Base-by-base conservation (phyloP, 2,329 filamentous ascomycete genomes). In the Aspergillus spinulosporus region DNA sequence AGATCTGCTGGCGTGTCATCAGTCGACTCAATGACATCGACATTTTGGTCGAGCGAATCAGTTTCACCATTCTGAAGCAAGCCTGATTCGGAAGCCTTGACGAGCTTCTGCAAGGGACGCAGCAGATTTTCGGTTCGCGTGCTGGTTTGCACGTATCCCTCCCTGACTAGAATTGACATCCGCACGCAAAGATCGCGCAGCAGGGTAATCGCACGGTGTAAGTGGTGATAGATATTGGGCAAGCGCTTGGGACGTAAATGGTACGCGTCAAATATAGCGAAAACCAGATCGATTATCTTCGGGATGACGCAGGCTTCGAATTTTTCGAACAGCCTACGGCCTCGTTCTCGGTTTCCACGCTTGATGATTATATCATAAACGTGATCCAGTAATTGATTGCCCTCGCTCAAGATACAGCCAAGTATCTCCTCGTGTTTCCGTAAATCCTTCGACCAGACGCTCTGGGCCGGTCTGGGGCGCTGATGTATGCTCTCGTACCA, bases 261-360 rank as follows among this genome's bases (percentile, higher is more conserved):
- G 54, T 66, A 64, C 2, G 59, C 60, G 28, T 62, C 57, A 37
- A 69, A 61, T 26, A 64, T 63, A 34, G 56, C 44, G 14, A 60
- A 36, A 12, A 61, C 54, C 21, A 68, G 32, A 8, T 57, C 31
- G 9, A 63, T 58, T 46, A 68, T 56, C 2, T 48, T 32, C 5
- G 65, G 56, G 3, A 69, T 40, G 6, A 65, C 59, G 28, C 59
- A 48, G 2, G 48, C 48, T 39, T 65, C 62, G 29, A 68, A 68
- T 44, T 52, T 52, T 15, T 59, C 42, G 28, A 66, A 53, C 8
- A 67, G 50, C 37, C 52, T 48, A n/a, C 11, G 1, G 50, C 60
- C 29, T 44, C 36, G 56, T 39, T n/a, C 14, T 12, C n/a, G 34
- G n/a, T 29, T 36, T 9, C 9, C 4, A 4, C 42, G 21, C 8